Percentiles rank a stretch among this genome's conserved stretches.
These are phyloP conservation scores for Coemansia sp. DNA, from an alignment of 192 early-diverging fungal species.

Conservation along the genomic window DNA sequence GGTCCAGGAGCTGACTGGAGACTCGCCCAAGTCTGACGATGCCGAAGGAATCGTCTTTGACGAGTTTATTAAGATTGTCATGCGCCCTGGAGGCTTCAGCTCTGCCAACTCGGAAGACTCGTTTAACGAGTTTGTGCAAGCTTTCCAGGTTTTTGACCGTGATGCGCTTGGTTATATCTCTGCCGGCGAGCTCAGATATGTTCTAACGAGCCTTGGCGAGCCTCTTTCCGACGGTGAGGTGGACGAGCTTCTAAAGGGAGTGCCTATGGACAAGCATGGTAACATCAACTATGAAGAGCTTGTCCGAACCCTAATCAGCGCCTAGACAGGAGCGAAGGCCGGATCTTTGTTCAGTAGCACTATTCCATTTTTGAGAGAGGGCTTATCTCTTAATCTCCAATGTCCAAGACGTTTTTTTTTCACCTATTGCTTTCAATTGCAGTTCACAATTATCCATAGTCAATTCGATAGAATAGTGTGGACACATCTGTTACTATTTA, in stretches of 20 bases:
- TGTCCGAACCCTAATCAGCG: slow-evolving; percentile 47
- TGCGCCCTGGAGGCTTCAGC: slow-evolving; percentile 71
- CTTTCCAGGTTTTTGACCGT: slow-evolving; percentile 88
- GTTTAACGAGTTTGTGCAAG: slow-evolving; percentile 78
- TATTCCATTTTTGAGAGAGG: no score
- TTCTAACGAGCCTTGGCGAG: slow-evolving; percentile 82
- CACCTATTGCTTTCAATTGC: no score
- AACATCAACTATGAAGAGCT: slow-evolving; percentile 79
- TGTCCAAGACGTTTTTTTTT: no score
- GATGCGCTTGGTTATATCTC: slow-evolving; percentile 75
- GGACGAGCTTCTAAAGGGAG: slow-evolving; percentile 76
- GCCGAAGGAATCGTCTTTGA: slow-evolving; percentile 64
- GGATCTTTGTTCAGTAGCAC: not conserved
- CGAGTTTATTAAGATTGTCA: slow-evolving; percentile 68
- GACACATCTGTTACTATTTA: not conserved
- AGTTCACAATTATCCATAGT: no score
- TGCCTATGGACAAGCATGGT: slow-evolving; percentile 73
- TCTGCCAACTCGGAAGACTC: slow-evolving; percentile 62
- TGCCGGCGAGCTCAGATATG: slow-evolving; percentile 76
- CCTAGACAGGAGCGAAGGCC: slow-evolving; percentile 10
- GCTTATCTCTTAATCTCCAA: no score
- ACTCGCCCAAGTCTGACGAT: slow-evolving; percentile 47
- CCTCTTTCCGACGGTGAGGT: slow-evolving; percentile 75
- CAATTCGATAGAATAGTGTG: not conserved
- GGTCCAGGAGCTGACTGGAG: slow-evolving; percentile 62